Evolutionary conservation across 2,329 filamentous ascomycete species (phyloP), one percentile per base, ranked within the genome.

Genomic region (Diaporthe capsici): DNA sequence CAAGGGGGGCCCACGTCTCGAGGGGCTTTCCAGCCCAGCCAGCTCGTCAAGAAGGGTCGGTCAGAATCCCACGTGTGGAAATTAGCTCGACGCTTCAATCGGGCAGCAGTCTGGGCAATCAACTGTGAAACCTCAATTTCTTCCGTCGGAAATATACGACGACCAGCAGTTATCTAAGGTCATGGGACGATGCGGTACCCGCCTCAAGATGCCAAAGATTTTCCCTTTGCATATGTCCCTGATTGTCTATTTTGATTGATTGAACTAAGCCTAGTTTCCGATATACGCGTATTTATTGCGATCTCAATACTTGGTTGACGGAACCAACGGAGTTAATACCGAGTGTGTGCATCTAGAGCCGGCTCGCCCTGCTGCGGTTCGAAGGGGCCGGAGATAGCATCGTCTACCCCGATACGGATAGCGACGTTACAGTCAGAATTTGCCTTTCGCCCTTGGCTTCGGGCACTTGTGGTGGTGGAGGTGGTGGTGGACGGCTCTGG

Each of bases 1-100:
- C 65, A 68, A 68, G 47, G 65, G 65, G 61, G 63, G 13, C 22
- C 13, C 47, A 53, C 47, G 31, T 53, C 63, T 68, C 63, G 42
- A 49, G 47, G 28, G 60, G 60, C 22, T 28, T 25, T 31, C 47
- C 3, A 20, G 47, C 31, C 22, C 5, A 28, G 28, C 28, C 28
- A 28, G 28, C 28, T 31, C 28, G 12, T 34, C 9, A 2, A 34
- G 4, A 37, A 53, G 12, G 25, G 25, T 20, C 28, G 25, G 42
- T 4, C 17, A 47, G 61, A 31, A 22, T 34, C 17, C 61, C 61
- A 65, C 42, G 61, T 31, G 61, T 28, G 47, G 15, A 37, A 28
- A 39, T 28, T 12, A 28, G 34, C 65, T 68, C 65, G 22, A 39
- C 13, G 47, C 47, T 39, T 39, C 34, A 20, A 31, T 42, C 25